Percentiles rank a stretch among this genome's conserved stretches.
phyloP scores from a whole-genome alignment of 345 rosid genomes.

The Litchi chinensis region DNA sequence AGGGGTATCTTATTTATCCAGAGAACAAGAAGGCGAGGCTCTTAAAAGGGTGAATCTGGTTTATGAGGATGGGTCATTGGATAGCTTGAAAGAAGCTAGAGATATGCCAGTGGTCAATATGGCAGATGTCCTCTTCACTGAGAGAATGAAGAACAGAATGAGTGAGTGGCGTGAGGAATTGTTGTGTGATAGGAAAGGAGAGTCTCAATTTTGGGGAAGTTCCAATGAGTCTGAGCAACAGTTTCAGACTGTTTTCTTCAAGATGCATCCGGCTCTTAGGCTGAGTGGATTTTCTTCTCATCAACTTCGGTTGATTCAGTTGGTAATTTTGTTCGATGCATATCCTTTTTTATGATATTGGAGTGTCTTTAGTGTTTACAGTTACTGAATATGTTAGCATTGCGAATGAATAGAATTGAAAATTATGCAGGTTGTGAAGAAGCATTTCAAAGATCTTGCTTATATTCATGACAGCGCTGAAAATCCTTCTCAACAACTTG shows the following conservation, averaged over 20 bases:
- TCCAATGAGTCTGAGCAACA: constrained; percentile 37
- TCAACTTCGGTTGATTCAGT: constrained; percentile 73
- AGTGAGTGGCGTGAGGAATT: constrained; percentile 66
- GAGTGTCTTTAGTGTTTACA: too few relatives aligned
- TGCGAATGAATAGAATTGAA: constrained; percentile 1
- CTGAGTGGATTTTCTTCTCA: constrained; percentile 73
- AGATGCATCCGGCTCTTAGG: constrained; percentile 72
- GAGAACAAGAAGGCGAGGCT: constrained; percentile 70
- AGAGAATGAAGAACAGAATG: constrained; percentile 73
- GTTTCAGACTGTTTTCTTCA: constrained; percentile 60
- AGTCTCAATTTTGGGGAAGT: constrained; percentile 24
- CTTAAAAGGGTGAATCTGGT: constrained; percentile 37
- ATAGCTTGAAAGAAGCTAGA: constrained; percentile 32
- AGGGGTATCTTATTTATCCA: constrained; percentile 95
- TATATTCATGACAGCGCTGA: constrained; percentile 45
- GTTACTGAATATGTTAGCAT: background rate
- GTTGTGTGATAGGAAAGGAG: constrained; percentile 37
- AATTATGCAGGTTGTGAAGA: constrained; percentile 52
- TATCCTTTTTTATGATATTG: background rate
- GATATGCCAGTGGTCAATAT: constrained; percentile 50
- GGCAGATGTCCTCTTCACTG: constrained; percentile 68
- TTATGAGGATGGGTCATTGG: constrained; percentile 30
- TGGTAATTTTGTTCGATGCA: constrained; percentile 43
- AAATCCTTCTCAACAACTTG: constrained; percentile 45
- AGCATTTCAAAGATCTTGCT: constrained; percentile 78